Evolutionary conservation across 2,329 filamentous ascomycete species (phyloP).

Genomic region (Septoria petroselini): DNA sequence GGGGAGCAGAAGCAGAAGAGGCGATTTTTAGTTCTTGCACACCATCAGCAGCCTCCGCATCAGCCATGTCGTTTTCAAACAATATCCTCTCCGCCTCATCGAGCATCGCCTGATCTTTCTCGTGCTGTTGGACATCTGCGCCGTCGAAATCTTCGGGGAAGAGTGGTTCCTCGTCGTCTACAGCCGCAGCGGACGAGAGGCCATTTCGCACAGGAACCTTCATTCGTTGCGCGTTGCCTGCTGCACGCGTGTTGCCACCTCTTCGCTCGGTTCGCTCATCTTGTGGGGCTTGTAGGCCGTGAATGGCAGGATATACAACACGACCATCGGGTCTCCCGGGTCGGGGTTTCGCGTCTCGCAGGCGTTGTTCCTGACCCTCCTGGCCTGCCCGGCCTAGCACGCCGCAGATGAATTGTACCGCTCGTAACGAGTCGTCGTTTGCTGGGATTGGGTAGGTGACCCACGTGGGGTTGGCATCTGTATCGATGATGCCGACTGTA

Average conservation of each 20-base stretch:
- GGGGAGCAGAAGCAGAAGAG: not conserved
- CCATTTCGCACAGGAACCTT: not conserved
- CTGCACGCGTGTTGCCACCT: not conserved
- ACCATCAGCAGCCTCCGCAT: not conserved
- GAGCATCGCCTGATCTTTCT: constrained; percentile 19
- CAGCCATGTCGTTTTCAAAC: constrained; percentile 1
- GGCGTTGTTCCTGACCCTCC: constrained; percentile 66
- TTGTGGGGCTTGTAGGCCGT: constrained; percentile 32
- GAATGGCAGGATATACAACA: constrained; percentile 55
- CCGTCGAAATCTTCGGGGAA: constrained; percentile 18
- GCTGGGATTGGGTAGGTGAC: constrained; percentile 95
- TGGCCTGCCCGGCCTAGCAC: constrained; percentile 82
- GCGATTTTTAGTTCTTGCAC: not conserved
- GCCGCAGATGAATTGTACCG: constrained; percentile 76
- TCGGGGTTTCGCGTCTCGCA: constrained; percentile 53
- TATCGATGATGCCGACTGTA: constrained; percentile 92
- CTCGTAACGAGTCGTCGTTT: constrained; percentile 92
- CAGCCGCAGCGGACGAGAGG: not conserved
- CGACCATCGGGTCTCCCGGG: constrained; percentile 47
- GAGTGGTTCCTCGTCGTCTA: constrained; percentile 4
- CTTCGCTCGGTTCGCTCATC: constrained; percentile 5
- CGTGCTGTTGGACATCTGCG: constrained; percentile 19
- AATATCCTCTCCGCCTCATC: constrained; percentile 16
- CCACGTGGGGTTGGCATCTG: constrained; percentile 85
- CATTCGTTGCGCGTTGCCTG: not conserved